Evolutionary conservation across 2,329 filamentous ascomycete species (phyloP), one percentile per base, ranked within the genome.

Genomic region (Claviceps maximensis): DNA sequence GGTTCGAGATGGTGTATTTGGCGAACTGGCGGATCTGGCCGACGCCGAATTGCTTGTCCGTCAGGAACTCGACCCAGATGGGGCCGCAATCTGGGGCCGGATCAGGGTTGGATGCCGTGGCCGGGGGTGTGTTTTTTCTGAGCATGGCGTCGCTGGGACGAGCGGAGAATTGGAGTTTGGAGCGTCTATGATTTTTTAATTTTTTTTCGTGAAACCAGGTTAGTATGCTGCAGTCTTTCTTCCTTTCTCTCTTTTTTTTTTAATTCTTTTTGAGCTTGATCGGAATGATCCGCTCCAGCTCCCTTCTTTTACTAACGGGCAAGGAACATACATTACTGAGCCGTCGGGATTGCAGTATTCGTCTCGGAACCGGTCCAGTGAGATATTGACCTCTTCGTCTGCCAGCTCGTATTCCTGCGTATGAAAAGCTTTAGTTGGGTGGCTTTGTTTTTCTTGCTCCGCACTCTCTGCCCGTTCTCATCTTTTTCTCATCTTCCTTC

Each of bases 21-120:
- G 89, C 89, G 70, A 96, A 98, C 54, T 79, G 76, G 69, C 91
- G 89, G 70, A 97, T 87, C 68, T 95, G 88, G 71, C 89, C 89
- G 65, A 95, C 88, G 60, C 93, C 93, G 55, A 97, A 84, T 53
- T 78, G 80, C 58, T 83, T 74, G 60, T 94, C 87, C 58, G 79
- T 73, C 65, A 87, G 85, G 76, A 98, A 98, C 72, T 97, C 89
- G 63, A 97, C 80, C 79, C 87, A 95, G 73, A 98, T 85, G 53
- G 83, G 87, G 65, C 93, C 93, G 67, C 89, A 87, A 62, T 88
- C 83, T 52, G 85, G 76, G 50, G 75, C 73, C 40, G 85, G 87
- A 63, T 86, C 77, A 46, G 86, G 85, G 67, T 87, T 84, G 60
- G 74, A 72, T 58, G 80, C 73, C 56, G 83, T 87, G 23, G 84